Percentiles rank a stretch among this genome's conserved stretches.
Conservation (phyloP, 202 grass and related monocot genomes). For the Brachypodium distachyon region DNA sequence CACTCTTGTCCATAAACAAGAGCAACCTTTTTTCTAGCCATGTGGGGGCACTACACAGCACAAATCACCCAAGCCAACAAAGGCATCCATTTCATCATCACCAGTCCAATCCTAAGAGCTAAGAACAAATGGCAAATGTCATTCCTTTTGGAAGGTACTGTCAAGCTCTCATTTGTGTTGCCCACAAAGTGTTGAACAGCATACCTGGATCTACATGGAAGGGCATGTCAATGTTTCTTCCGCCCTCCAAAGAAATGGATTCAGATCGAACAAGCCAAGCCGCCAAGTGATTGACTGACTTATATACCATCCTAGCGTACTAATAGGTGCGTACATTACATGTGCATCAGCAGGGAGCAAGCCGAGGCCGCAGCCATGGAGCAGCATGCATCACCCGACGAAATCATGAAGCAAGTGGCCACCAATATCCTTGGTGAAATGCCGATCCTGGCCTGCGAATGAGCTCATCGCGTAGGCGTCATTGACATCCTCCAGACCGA, state of each 20-base stretch:
- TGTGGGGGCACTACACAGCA: not conserved
- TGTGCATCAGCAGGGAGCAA: not conserved
- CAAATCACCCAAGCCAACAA: not conserved
- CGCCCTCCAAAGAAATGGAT: slow-evolving; percentile 24
- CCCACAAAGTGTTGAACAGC: slow-evolving; percentile 9
- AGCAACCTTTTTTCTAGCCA: not conserved
- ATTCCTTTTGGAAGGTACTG: not conserved
- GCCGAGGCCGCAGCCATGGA: not conserved
- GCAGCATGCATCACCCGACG: slow-evolving; percentile 40
- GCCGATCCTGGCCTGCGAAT: slow-evolving; percentile 64
- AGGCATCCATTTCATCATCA: not conserved
- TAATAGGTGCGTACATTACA: slow-evolving; percentile 28
- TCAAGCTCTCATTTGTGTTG: slow-evolving; percentile 10
- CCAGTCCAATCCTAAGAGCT: not conserved
- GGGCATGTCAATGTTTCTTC: slow-evolving; percentile 10
- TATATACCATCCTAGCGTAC: slow-evolving; percentile 48
- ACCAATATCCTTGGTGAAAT: slow-evolving; percentile 72
- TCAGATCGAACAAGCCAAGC: slow-evolving; percentile 22
- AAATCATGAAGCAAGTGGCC: slow-evolving; percentile 91
- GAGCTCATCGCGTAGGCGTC: slow-evolving; percentile 64
- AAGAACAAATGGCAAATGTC: not conserved
- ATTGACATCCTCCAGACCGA: slow-evolving; percentile 72
- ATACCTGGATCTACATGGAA: slow-evolving; percentile 36
- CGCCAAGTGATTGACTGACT: slow-evolving; percentile 19
- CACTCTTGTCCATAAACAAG: not conserved